A percentile compares a stretch with the other conserved stretches of the same genome.
phyloP scores from a whole-genome alignment of 192 early-diverging fungal species.

The Rhizophagus clarus region DNA sequence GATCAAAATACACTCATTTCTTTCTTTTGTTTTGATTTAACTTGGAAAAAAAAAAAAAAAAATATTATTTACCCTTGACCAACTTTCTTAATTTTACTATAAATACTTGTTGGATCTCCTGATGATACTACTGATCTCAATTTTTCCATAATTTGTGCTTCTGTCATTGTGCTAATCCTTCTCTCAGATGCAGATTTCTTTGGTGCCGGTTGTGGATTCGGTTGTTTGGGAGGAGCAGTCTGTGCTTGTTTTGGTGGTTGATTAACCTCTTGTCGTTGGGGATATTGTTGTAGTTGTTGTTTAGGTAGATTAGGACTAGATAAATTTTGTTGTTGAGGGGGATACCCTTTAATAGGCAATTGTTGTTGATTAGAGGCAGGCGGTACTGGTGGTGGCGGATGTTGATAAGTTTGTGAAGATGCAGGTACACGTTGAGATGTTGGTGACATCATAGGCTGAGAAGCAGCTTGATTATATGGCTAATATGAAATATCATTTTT shows the following conservation, averaged over 20 bases:
- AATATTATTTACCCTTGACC: constrained; percentile 81
- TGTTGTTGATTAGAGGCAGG: background rate
- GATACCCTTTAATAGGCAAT: constrained; percentile 22
- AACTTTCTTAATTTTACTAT: constrained; percentile 93
- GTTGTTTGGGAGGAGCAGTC: constrained; percentile 39
- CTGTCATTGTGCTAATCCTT: constrained; percentile 84
- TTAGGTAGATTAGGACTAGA: constrained; percentile 18
- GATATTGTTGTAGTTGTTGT: constrained; percentile 32
- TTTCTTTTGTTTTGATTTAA: background rate
- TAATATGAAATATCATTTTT: background rate
- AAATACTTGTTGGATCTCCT: constrained; percentile 88
- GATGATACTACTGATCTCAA: constrained; percentile 86
- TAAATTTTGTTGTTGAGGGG: constrained; percentile 36
- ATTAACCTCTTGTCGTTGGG: background rate
- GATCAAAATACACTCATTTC: background rate
- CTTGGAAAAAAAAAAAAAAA: constrained; percentile 13
- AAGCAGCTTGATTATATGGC: background rate
- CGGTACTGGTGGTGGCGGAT: background rate
- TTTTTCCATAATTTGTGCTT: constrained; percentile 94
- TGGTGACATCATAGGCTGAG: background rate
- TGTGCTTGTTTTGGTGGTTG: constrained; percentile 40
- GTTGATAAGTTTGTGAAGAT: constrained; percentile 20
- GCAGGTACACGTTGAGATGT: constrained; percentile 8
- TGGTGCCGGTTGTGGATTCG: constrained; percentile 37
- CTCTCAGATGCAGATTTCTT: constrained; percentile 62